Conservation (phyloP, 1,284 basidiomycete species). For the Cystobasidiaceae sp. region DNA sequence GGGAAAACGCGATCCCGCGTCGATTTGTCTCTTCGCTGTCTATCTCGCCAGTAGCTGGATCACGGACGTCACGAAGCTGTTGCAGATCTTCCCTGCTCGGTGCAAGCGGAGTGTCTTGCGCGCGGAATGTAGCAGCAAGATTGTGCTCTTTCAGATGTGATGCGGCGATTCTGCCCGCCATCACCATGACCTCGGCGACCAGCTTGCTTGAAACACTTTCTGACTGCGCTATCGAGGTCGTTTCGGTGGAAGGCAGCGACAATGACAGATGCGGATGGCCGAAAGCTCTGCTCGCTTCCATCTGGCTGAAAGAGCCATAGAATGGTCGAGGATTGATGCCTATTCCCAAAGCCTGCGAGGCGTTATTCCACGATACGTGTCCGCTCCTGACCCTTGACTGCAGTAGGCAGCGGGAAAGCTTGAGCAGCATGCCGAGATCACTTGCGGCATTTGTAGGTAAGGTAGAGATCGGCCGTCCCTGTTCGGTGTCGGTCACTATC, state of each 20-base stretch:
- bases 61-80: conserved; percentile 43
- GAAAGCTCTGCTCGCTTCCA: too few relatives aligned
- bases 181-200: conserved; percentile 68
- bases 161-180: conserved; percentile 72
- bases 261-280: conserved; percentile 14
- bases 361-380: neutral
- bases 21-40: conserved; percentile 40
- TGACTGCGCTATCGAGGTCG: neutral
- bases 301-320: neutral
- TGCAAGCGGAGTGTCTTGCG: conserved; percentile 48
- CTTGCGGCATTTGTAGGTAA: neutral
- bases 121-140: conserved; percentile 65
- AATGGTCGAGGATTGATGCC: conserved; percentile 1
- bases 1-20: conserved; percentile 40
- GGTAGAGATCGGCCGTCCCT: neutral
- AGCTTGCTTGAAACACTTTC: neutral
- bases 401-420: neutral
- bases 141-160: conserved; percentile 60
- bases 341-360: neutral
- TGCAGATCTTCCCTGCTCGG: conserved; percentile 34
- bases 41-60: conserved; percentile 44
- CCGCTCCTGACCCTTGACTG: neutral
- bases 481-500: conserved; percentile 40
- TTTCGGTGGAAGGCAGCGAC: neutral
- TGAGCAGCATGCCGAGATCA: neutral